Conservation (phyloP, 2,329 filamentous ascomycete species). For the Didymella glomerata region DNA sequence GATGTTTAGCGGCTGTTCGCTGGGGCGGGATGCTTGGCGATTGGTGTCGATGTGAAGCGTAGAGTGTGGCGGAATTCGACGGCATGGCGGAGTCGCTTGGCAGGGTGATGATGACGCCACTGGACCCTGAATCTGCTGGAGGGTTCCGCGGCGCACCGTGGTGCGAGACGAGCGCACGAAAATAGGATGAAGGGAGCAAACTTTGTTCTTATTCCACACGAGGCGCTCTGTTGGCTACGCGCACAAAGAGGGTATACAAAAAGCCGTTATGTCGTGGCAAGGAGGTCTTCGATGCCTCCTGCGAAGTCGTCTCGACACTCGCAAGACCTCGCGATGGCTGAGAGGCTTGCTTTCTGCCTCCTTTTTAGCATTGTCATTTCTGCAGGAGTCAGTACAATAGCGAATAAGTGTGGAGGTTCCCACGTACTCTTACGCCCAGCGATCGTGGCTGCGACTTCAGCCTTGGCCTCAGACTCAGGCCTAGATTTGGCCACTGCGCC, state of each 20-base stretch:
- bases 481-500: not conserved
- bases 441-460: not conserved
- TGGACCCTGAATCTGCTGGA: slow-evolving; percentile 3
- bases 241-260: not conserved
- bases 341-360: not conserved
- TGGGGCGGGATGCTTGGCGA: slow-evolving; percentile 26
- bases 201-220: not conserved
- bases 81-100: slow-evolving; percentile 22
- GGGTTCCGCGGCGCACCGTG: not conserved
- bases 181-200: not conserved
- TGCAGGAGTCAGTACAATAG: not conserved
- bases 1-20: not conserved
- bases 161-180: not conserved
- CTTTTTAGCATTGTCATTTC: not conserved
- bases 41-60: slow-evolving; percentile 9
- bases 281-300: not conserved
- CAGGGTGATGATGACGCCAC: slow-evolving; percentile 26
- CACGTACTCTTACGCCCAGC: too few relatives aligned
- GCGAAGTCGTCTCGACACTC: not conserved
- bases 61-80: slow-evolving; percentile 3
- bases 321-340: not conserved
- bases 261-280: not conserved
- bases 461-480: not conserved
- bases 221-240: not conserved
- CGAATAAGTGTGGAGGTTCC: too few relatives aligned